Base-by-base conservation (phyloP, 1,139 yeast species). In the Pichia sp. region DNA sequence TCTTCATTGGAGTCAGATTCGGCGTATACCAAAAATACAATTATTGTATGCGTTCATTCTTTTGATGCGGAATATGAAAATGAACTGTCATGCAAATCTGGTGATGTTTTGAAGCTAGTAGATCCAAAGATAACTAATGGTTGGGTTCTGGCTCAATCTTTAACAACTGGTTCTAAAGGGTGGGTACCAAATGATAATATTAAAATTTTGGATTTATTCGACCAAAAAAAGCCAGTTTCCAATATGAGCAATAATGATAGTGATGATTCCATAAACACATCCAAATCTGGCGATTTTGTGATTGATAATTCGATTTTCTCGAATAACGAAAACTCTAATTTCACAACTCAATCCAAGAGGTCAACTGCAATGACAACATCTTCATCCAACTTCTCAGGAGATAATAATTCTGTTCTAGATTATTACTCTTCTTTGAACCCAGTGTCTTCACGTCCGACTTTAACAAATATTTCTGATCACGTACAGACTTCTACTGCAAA, bases 71-170 rank as follows among this genome's bases (percentile, higher is more conserved):
- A 76, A 58, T 62, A 48, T n/a, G 33, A 77, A 38, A 77, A 75
- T 55, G 85, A 79, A 54, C 62, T 79, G 48, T 72, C 72, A 36
- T 68, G 77, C 5, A 50, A 55, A 5, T 72, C 72, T 0, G 81
- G 81, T 32, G 84, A 79, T 55, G 76, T 77, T 48, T 65, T 79
- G 52, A 76, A 74, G 44, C 68, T 79, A 23, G 65, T 81, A 3
- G 44, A 45, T 35, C 44, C 51, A 11, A 41, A 38, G 31, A 27
- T 46, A 2, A 77, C 75, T 5, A 73, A 69, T 54, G 84, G 79
- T 46, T 77, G 82, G 81, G 69, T 77, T 43, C 68, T 78, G 34
- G 84, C 80, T 11, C 78, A 77, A 56, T 79, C 84, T 5, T 74
- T 79, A 42, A 75, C 75, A 42, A 61, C 81, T 40, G 76, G 80